These are phyloP conservation scores for Cytidiella melzeri DNA, from an alignment of 768 basidiomycete species.

Conservation along the genomic window DNA sequence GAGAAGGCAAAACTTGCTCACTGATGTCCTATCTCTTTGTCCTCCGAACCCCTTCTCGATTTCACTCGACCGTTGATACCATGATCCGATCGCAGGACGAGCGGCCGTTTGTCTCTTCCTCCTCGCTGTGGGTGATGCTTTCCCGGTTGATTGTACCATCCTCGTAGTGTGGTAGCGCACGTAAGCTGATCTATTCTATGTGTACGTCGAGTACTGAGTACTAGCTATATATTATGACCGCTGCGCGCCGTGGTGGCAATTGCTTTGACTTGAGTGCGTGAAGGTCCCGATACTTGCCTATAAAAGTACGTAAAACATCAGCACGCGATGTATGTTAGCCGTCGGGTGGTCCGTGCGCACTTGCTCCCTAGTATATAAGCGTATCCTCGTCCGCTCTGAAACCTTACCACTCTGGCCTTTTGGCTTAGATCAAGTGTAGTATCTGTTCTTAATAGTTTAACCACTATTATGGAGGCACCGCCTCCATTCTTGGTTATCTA, in stretches of 20 bases:
- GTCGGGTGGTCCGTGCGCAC: conserved; percentile 16
- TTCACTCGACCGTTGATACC: no score
- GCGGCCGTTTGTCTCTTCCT: not conserved
- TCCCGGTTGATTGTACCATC: not conserved
- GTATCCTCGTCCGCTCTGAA: conserved; percentile 1
- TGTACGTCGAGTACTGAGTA: not conserved
- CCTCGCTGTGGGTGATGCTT: not conserved
- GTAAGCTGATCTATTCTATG: not conserved
- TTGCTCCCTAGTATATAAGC: conserved; percentile 5
- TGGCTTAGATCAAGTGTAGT: conserved; percentile 77
- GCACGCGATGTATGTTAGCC: no score
- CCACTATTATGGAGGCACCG: conserved; percentile 33
- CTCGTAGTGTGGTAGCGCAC: not conserved
- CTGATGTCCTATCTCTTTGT: no score
- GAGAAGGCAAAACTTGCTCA: not conserved
- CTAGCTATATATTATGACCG: not conserved
- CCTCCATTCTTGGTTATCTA: conserved; percentile 25
- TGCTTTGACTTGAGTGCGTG: no score
- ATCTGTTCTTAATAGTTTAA: conserved; percentile 62
- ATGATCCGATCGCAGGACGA: no score
- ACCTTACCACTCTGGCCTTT: conserved; percentile 50
- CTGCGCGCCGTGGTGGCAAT: no score
- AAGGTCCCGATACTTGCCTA: no score
- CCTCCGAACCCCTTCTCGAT: not conserved
- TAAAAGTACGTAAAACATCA: no score